Percentiles rank a stretch among this genome's conserved stretches.
Conservation (phyloP, 2,329 filamentous ascomycete species). For the Colletotrichum liriopes region DNA sequence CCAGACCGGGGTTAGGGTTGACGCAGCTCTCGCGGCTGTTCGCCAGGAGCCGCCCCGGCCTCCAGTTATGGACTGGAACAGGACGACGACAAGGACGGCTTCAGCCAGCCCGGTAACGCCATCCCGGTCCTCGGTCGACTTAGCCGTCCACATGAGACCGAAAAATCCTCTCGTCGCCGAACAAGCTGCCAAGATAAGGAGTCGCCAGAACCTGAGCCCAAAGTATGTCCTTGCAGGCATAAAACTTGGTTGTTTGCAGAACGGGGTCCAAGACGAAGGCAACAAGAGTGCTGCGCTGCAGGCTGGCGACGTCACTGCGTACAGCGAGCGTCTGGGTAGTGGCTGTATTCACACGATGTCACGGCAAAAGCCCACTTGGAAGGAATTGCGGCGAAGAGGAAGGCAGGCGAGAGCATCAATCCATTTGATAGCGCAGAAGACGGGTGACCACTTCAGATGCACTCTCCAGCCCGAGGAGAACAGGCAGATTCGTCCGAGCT, state of each 20-base stretch:
- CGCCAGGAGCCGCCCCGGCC: neutral
- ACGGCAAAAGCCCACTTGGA: constrained; percentile 3
- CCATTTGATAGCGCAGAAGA: constrained; percentile 13
- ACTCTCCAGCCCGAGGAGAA: constrained; percentile 11
- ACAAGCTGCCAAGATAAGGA: constrained; percentile 9
- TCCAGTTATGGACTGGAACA: no score
- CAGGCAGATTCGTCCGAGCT: constrained; percentile 8
- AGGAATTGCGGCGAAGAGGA: neutral
- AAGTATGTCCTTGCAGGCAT: constrained; percentile 11
- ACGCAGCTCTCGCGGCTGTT: neutral
- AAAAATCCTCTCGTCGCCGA: constrained; percentile 8
- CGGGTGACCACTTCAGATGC: constrained; percentile 13
- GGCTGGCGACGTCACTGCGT: constrained; percentile 8
- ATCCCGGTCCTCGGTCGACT: neutral
- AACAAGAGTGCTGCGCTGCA: constrained; percentile 21
- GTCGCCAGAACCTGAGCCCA: constrained; percentile 6
- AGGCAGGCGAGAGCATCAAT: constrained; percentile 17
- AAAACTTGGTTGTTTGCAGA: constrained; percentile 3
- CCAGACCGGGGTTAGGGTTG: neutral
- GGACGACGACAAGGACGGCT: neutral
- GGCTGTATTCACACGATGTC: constrained; percentile 7
- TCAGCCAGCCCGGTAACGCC: constrained; percentile 14
- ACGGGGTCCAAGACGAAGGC: constrained; percentile 8
- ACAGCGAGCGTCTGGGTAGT: neutral
- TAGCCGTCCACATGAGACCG: constrained; percentile 3